phyloP scores from a whole-genome alignment of 2,329 filamentous ascomycete genomes.

The Aspergillus hortae region DNA sequence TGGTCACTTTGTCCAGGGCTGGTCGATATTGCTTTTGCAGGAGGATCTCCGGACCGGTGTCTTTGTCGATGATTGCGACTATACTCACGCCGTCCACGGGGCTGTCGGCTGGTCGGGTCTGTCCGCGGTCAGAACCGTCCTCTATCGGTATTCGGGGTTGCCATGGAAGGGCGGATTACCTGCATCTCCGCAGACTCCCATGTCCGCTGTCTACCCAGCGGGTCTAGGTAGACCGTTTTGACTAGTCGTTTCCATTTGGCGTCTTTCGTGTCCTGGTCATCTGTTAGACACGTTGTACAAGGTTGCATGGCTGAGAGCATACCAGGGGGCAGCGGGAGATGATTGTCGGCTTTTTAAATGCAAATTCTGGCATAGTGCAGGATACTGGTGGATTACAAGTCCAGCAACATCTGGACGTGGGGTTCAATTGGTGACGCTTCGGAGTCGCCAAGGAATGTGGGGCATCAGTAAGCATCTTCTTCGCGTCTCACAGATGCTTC shows the following conservation, averaged over 20 bases:
- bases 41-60: constrained; percentile 48
- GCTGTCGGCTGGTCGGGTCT: constrained; percentile 51
- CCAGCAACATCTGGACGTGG: too few species aligned
- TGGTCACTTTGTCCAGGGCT: constrained; percentile 54
- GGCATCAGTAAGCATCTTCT: too few species aligned
- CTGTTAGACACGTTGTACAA: too few species aligned
- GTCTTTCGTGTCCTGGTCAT: constrained; percentile 32
- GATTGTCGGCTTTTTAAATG: too few species aligned
- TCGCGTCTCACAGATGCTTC: too few species aligned
- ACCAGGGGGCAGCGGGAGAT: too few species aligned
- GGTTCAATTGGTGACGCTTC: too few species aligned
- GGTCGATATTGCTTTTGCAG: constrained; percentile 60
- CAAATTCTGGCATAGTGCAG: too few species aligned
- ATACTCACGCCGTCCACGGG: constrained; percentile 57
- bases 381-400: too few species aligned
- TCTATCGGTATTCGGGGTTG: not conserved
- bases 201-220: constrained; percentile 38
- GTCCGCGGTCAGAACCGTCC: not conserved
- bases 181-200: constrained; percentile 46
- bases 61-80: constrained; percentile 56
- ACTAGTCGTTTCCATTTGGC: constrained; percentile 43
- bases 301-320: too few species aligned
- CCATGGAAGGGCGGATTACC: constrained; percentile 21
- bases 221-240: constrained; percentile 42
- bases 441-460: too few species aligned